A percentile compares a stretch with the other conserved stretches of the same genome.
These are phyloP conservation scores for Pseudogymnoascus sp. DNA, from an alignment of 2,329 filamentous ascomycete genomes.

Conservation along the genomic window DNA sequence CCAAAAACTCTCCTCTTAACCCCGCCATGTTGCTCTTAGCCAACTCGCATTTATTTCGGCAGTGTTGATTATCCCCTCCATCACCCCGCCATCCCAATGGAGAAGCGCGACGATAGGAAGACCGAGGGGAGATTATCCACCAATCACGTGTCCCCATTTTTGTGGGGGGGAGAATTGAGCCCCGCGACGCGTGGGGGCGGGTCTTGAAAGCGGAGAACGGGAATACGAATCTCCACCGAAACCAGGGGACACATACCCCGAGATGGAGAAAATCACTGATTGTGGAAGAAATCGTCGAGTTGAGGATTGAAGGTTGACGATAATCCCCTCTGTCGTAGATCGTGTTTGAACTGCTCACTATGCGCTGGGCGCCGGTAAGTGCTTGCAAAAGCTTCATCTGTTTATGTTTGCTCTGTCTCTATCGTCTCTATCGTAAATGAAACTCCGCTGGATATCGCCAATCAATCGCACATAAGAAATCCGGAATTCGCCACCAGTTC, in stretches of 20 bases:
- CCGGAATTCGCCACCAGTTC: neutral
- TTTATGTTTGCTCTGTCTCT: neutral
- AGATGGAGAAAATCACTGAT: neutral
- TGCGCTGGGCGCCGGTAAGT: neutral
- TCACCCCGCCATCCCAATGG: constrained; percentile 4
- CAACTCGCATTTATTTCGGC: neutral
- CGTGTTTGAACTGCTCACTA: neutral
- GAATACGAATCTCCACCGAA: neutral
- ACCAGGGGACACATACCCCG: neutral
- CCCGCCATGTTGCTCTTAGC: neutral
- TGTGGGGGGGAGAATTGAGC: neutral
- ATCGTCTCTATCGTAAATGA: neutral
- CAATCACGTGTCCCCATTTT: neutral
- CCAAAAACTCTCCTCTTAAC: neutral
- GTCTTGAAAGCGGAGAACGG: neutral
- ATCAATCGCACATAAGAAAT: neutral
- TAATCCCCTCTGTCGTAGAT: neutral
- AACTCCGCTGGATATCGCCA: neutral
- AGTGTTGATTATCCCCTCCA: neutral
- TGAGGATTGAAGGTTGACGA: neutral
- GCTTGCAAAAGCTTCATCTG: neutral
- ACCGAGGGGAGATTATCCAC: neutral
- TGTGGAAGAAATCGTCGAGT: neutral
- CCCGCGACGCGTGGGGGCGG: neutral
- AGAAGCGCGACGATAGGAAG: neutral